Evolutionary conservation across 768 basidiomycete genomes (phyloP).

Genomic region (Kwoniella mangroviensis): DNA sequence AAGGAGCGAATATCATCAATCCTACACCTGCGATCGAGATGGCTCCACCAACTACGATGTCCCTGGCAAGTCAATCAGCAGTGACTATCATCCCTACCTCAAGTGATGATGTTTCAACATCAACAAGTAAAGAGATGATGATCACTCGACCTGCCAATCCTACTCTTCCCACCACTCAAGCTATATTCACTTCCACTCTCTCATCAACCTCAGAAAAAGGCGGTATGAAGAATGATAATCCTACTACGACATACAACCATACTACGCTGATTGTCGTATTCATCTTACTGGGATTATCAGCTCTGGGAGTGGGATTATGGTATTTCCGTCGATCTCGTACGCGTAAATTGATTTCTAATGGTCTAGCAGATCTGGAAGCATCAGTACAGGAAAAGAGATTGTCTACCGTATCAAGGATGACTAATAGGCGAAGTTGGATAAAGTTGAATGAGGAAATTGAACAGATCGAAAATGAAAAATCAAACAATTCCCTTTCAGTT

Average conservation of each 20-base stretch:
- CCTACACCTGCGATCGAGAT: background rate
- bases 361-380: slow-evolving; percentile 4
- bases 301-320: slow-evolving; percentile 10
- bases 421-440: slow-evolving; percentile 9
- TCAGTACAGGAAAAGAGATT: slow-evolving; percentile 8
- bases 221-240: background rate
- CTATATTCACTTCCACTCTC: background rate
- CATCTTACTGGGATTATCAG: slow-evolving; percentile 3
- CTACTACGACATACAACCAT: slow-evolving; percentile 13
- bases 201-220: background rate
- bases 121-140: slow-evolving; percentile 8
- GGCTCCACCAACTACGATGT: background rate
- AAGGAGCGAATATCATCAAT: slow-evolving; percentile 16
- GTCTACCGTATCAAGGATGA: background rate
- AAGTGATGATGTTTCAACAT: background rate
- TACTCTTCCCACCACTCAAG: background rate
- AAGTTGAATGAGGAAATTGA: slow-evolving; percentile 19
- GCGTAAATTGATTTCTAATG: background rate
- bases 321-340: slow-evolving; percentile 9
- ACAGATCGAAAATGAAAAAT: background rate
- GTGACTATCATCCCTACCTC: background rate
- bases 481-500: background rate
- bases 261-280: slow-evolving; percentile 19
- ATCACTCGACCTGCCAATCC: slow-evolving; percentile 11
- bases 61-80: background rate